Evolutionary conservation across 2,329 filamentous ascomycete genomes (phyloP), one percentile per base, ranked within the genome.

Genomic region (Cryphonectria parasitica): DNA sequence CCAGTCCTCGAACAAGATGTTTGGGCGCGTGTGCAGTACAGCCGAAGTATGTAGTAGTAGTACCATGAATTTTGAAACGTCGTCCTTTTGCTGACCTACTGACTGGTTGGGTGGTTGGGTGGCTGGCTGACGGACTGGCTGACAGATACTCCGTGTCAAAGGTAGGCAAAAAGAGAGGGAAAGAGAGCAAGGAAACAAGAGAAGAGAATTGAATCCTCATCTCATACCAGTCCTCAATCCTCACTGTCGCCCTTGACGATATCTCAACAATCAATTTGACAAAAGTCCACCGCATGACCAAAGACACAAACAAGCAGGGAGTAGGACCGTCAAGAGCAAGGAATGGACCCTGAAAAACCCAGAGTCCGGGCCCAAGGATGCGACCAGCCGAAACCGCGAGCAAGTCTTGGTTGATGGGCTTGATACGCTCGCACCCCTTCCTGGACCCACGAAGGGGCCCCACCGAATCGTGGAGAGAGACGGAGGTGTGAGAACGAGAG

Each of bases 391-490:
- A 60, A 56, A 60, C 49, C 60, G 31, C 54, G 25, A 65, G n/a
- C 4, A 19, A 10, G 15, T 31, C 45, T n/a, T 41, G 62, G 31
- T 62, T 58, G 39, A 66, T 45, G 39, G 68, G 28, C 45, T 70
- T 70, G 68, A 70, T 70, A 70, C 63, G 65, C 63, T 69, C 64
- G 56, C 68, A 10, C 68, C 64, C 56, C 68, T 22, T 19, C 60
- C 45, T 39, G 36, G 36, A 28, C 45, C 62, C 62, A 43, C 43
- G 41, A n/a, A n/a, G 41, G 15, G 62, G 39, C 41, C 28, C 62
- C 41, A 64, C 39, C 62, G 45, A 39, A 66, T 66, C 31, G 43
- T 66, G 45, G 64, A 66, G 64, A 56, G 54, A 17, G 25, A 56
- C n/a, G 52, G 52, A 56, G 17, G 45, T 49, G 45, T n/a, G 45